phyloP scores from a whole-genome alignment of 768 basidiomycete species.

The Leccinellum luteum region DNA sequence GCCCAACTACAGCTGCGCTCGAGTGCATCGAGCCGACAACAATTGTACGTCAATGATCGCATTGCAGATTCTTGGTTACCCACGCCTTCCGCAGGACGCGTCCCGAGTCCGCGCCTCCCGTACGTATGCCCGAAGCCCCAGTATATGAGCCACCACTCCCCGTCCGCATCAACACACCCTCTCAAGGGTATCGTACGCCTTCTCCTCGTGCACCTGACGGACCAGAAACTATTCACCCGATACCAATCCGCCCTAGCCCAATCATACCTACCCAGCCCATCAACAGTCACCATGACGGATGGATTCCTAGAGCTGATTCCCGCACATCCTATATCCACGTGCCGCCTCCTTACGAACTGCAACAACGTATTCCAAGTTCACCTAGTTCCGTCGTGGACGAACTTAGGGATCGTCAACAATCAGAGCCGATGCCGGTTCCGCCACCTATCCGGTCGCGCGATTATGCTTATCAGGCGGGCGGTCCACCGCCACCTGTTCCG shows the following conservation, averaged over 20 bases:
- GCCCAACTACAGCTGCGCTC: constrained; percentile 13
- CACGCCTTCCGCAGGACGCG: constrained; percentile 21
- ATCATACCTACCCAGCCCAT: constrained; percentile 5
- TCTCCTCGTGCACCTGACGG: constrained; percentile 9
- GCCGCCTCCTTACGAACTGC: constrained; percentile 22
- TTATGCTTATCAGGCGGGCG: constrained; percentile 25
- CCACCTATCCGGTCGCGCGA: constrained; percentile 29
- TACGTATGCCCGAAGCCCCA: constrained; percentile 19
- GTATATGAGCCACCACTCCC: constrained; percentile 20
- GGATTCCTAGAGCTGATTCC: constrained; percentile 31
- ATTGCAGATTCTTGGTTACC: constrained; percentile 4
- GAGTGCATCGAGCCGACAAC: constrained; percentile 14
- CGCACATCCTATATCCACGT: constrained; percentile 22
- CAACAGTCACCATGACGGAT: constrained; percentile 21
- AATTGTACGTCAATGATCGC: constrained; percentile 22
- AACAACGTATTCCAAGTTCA: constrained; percentile 12
- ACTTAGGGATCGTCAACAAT: constrained; percentile 8
- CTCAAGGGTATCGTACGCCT: constrained; percentile 14
- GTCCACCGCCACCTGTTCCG: constrained; percentile 9
- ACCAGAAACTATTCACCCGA: constrained; percentile 30
- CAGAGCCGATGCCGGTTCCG: constrained; percentile 16
- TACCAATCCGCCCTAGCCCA: constrained; percentile 26
- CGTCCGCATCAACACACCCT: constrained; percentile 17
- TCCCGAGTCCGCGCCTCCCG: constrained; percentile 28
- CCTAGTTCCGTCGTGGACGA: constrained; percentile 16